Percentiles rank a stretch among this genome's conserved stretches.
phyloP scores from a whole-genome alignment of 306 rosid species.

The Phaseolus lunatus region DNA sequence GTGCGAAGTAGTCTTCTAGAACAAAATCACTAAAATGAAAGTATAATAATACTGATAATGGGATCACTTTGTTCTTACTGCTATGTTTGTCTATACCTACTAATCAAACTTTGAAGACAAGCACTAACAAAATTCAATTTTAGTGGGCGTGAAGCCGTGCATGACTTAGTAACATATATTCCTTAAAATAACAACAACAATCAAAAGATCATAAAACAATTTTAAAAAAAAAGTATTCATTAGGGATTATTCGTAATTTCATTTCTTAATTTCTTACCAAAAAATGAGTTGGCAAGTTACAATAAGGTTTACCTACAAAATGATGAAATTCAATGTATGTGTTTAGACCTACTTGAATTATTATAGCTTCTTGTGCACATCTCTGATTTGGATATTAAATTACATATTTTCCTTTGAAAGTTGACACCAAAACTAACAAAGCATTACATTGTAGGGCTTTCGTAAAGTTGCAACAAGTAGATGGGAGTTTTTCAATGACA shows the following conservation, averaged over 20 bases:
- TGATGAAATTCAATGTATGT: background rate
- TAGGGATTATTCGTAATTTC: no score
- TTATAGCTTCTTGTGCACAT: background rate
- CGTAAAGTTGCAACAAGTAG: slow-evolving; percentile 80
- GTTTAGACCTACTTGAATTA: background rate
- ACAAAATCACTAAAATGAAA: no score
- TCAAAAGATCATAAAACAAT: no score
- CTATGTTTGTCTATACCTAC: background rate
- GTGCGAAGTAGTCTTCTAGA: no score
- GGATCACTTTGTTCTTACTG: background rate
- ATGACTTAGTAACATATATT: slow-evolving; percentile 1
- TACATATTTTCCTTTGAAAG: background rate
- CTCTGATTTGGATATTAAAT: background rate
- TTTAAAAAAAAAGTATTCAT: rapidly evolving
- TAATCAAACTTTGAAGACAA: background rate
- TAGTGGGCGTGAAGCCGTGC: slow-evolving; percentile 27
- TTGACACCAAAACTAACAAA: background rate
- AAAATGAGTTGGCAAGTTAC: background rate
- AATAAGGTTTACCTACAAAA: background rate
- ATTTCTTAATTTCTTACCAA: no score
- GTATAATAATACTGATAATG: background rate
- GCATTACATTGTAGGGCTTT: slow-evolving; percentile 63
- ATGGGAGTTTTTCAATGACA: slow-evolving; percentile 92
- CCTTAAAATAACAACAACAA: no score
- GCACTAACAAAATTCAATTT: slow-evolving; percentile 13